Base-by-base conservation (phyloP, 2,329 filamentous ascomycete genomes). In the Curvularia sp. region DNA sequence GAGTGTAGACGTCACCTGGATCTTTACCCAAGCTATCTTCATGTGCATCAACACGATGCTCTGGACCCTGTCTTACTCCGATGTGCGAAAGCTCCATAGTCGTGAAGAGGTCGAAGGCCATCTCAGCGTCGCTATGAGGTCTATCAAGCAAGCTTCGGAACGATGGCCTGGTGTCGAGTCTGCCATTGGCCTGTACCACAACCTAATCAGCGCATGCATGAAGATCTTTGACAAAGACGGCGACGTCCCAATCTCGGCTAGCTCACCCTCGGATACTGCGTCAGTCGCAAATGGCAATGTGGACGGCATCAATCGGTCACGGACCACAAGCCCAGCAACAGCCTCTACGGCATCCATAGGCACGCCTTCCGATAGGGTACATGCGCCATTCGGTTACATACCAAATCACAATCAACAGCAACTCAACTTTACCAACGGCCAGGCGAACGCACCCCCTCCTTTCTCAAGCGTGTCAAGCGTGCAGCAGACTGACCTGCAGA, bases 101-200 rank as follows among this genome's bases (percentile, higher is more conserved):
- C 86, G 88, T 19, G 87, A 92, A 43, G 89, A 95, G 63, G 89
- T 96, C 0, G 88, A 94, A 70, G 82, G 86, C 25, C 85, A 95
- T 65, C 83, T 97, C 42, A 84, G 88, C 47, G 84, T 88, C 19
- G 91, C 91, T 0, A 81, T 97, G 57, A 89, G 93, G 51, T 89
- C 91, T 4, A 89, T 98, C 59, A 85, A 89, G 57, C 86, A 89
- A 55, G 93, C 92, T 56, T 90, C 91, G 0, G 90, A 94, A 70
- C 85, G 93, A 59, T 98, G 95, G 95, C 95, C 95, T 0, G 95
- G 94, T 10, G 93, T 94, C 1, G 86, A 88, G 38, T 90, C 92
- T 15, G 93, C 93, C 3, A 87, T 92, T 9, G 87, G 95, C 67
- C 85, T 98, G 12, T 98, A 97, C 73, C 83, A 86, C n/a, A 93